Conservation (phyloP, 163 green algal species). For the Scenedesmus sp. region DNA sequence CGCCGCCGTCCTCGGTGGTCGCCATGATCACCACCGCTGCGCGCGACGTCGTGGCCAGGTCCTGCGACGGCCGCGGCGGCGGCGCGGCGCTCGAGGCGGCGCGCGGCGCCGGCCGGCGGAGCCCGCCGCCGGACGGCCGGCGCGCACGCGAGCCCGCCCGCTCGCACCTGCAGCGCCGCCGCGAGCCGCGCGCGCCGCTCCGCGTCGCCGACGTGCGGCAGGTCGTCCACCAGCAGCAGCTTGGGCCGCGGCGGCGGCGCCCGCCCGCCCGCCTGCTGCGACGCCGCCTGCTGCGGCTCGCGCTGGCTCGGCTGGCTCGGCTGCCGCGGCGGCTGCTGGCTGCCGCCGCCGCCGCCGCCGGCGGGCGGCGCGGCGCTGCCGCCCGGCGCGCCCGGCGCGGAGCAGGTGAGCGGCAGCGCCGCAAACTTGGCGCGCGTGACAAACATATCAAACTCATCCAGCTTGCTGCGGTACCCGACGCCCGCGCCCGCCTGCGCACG, state of each 20-base stretch:
- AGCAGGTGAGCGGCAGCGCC: conserved; percentile 55
- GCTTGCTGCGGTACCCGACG: conserved; percentile 74
- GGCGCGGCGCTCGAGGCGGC: too few species aligned
- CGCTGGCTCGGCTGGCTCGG: background rate
- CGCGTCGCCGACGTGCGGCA: conserved; percentile 64
- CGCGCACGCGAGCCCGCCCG: too few species aligned
- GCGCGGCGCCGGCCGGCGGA: too few species aligned
- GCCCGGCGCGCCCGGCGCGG: background rate
- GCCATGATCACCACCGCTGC: conserved; percentile 73
- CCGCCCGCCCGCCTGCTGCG: background rate
- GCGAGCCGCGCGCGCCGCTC: conserved; percentile 39
- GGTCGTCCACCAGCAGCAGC: conserved; percentile 81
- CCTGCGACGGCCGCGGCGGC: too few species aligned
- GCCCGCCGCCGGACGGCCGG: too few species aligned
- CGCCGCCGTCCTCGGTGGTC: conserved; percentile 53
- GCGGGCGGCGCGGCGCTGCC: background rate
- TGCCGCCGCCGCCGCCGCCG: background rate
- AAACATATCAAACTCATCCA: conserved; percentile 86
- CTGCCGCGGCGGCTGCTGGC: background rate
- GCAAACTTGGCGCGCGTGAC: conserved; percentile 74
- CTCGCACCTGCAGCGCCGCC: conserved; percentile 6
- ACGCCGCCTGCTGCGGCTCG: conserved; percentile 3
- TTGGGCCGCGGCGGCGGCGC: conserved; percentile 38
- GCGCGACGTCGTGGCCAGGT: conserved; percentile 45
- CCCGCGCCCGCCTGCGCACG: conserved; percentile 24